Conservation (phyloP, 805 yeast species). For the Wickerhamomyces silvicola region DNA sequence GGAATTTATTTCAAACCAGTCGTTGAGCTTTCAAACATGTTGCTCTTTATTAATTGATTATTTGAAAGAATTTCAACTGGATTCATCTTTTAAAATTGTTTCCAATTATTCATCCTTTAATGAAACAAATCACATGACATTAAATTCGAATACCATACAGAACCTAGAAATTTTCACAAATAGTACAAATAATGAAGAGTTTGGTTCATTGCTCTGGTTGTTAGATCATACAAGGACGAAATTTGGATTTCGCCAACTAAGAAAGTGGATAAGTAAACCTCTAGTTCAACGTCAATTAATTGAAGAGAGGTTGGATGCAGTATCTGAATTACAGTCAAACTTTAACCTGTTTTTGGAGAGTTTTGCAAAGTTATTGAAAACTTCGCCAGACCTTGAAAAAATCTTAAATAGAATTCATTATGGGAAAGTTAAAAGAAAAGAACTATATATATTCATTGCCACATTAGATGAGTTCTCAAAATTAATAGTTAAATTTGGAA, state of each 20-base stretch:
- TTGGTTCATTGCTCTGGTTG: conserved; percentile 76
- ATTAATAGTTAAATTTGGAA: conserved; percentile 23
- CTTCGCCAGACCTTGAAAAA: conserved; percentile 52
- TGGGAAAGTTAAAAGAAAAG: conserved; percentile 51
- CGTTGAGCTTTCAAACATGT: conserved; percentile 27
- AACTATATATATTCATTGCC: conserved; percentile 47
- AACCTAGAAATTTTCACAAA: conserved; percentile 73
- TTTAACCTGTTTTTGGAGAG: conserved; percentile 34
- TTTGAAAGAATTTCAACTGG: conserved; percentile 57
- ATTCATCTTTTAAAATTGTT: conserved; percentile 44
- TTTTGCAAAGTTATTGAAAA: conserved; percentile 26
- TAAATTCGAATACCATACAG: conserved; percentile 59
- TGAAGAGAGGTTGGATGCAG: conserved; percentile 56
- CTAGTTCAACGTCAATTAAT: conserved; percentile 48
- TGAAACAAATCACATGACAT: conserved; percentile 40
- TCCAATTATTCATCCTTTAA: conserved; percentile 49
- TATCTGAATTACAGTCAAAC: conserved; percentile 38
- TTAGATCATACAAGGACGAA: conserved; percentile 74
- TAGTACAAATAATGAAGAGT: conserved; percentile 43
- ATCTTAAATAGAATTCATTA: conserved; percentile 55
- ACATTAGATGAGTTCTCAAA: conserved; percentile 29
- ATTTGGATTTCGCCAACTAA: conserved; percentile 64
- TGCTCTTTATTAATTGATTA: conserved; percentile 45
- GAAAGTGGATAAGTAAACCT: conserved; percentile 74
- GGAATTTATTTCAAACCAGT: conserved; percentile 21